Conservation (phyloP, 2,329 filamentous ascomycete genomes). For the Clonostachys rosea region DNA sequence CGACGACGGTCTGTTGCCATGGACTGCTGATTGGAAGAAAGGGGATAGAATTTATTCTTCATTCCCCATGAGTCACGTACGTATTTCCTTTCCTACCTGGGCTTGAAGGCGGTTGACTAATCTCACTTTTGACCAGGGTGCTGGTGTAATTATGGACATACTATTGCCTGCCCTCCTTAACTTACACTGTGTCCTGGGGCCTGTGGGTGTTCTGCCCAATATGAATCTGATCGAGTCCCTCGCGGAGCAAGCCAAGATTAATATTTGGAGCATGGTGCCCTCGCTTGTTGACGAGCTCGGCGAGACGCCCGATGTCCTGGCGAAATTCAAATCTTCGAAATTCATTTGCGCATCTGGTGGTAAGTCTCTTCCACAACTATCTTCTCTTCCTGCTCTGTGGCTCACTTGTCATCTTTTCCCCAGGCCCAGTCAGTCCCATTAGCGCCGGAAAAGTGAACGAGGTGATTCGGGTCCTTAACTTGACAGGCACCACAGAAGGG, state of each 20-base stretch:
- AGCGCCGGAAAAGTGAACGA: constrained; percentile 20
- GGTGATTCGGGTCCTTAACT: constrained; percentile 21
- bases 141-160: constrained; percentile 34
- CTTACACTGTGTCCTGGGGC: constrained; percentile 27
- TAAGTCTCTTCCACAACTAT: no score
- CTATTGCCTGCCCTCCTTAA: constrained; percentile 26
- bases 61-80: constrained; percentile 27
- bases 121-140: constrained; percentile 17
- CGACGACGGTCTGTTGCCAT: constrained; percentile 15
- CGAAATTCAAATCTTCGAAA: constrained; percentile 21
- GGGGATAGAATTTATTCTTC: constrained; percentile 24
- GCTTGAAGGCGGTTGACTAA: background rate
- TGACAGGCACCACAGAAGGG: constrained; percentile 25
- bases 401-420: no score
- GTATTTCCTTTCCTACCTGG: constrained; percentile 1
- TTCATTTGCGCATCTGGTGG: constrained; percentile 27
- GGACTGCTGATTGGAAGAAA: constrained; percentile 17
- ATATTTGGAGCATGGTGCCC: constrained; percentile 30
- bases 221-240: constrained; percentile 24
- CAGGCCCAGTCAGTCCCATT: constrained; percentile 16
- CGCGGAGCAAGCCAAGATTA: constrained; percentile 22
- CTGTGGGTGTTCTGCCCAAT: constrained; percentile 24
- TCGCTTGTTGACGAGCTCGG: constrained; percentile 25
- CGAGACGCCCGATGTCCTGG: constrained; percentile 19
- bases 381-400: no score